Conservation (phyloP, 2,329 filamentous ascomycete species). For the Aureobasidium sp. region DNA sequence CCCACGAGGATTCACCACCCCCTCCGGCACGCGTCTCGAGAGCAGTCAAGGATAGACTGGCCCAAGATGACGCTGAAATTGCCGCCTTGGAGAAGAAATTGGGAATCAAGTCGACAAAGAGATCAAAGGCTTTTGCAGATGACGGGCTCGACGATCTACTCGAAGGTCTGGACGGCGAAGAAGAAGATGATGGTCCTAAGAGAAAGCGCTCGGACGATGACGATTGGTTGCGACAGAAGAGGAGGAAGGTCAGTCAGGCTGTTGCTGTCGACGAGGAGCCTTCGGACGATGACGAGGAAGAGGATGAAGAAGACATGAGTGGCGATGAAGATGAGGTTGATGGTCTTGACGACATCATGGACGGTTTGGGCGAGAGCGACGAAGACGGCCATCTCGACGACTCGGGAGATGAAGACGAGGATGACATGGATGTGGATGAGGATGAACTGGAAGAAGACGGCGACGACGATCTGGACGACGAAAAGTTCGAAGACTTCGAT, state of each 20-base stretch:
- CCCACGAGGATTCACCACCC: neutral
- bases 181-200: conserved; percentile 49
- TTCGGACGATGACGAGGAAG: conserved; percentile 26
- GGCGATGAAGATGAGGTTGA: conserved; percentile 16
- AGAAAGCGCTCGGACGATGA: conserved; percentile 53
- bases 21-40: conserved; percentile 27
- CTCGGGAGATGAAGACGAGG: conserved; percentile 18
- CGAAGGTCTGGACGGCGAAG: conserved; percentile 51
- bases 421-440: conserved; percentile 25
- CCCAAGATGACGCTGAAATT: conserved; percentile 82
- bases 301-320: conserved; percentile 22
- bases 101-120: conserved; percentile 72
- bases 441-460: conserved; percentile 32
- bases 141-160: conserved; percentile 78
- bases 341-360: conserved; percentile 22
- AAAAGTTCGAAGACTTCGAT: conserved; percentile 25
- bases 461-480: conserved; percentile 28
- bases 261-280: conserved; percentile 20
- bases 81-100: conserved; percentile 79
- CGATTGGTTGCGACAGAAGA: conserved; percentile 53
- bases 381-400: conserved; percentile 26
- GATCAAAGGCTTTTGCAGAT: conserved; percentile 63
- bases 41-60: conserved; percentile 56
- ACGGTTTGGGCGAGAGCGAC: conserved; percentile 19
- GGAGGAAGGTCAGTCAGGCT: conserved; percentile 43